Evolutionary conservation across 1,284 basidiomycete genomes (phyloP).

Genomic region (Cryptococcus sp.): DNA sequence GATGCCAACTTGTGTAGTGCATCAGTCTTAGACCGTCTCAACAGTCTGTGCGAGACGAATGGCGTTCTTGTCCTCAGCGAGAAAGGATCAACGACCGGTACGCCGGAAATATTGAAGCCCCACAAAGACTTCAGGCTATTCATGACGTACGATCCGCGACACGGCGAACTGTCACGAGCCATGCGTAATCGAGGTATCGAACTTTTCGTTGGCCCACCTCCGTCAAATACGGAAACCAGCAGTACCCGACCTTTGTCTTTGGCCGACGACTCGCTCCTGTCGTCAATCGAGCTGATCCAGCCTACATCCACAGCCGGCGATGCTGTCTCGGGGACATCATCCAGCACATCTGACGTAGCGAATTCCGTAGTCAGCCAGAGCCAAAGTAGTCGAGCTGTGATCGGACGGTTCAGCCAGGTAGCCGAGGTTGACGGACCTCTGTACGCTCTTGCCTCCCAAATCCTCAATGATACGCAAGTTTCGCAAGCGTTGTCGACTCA

Average conservation of each 20-base stretch:
- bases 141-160: constrained; percentile 88
- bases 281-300: neutral
- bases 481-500: neutral
- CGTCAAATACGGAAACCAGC: neutral
- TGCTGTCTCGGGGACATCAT: neutral
- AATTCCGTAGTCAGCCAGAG: constrained; percentile 17
- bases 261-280: constrained; percentile 21
- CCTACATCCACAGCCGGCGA: neutral
- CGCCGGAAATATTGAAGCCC: constrained; percentile 73
- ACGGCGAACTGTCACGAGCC: constrained; percentile 93
- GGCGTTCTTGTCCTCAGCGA: constrained; percentile 85
- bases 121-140: constrained; percentile 90
- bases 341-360: neutral
- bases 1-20: constrained; percentile 94
- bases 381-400: constrained; percentile 4
- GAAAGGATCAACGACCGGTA: constrained; percentile 77
- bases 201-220: constrained; percentile 56
- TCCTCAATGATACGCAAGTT: constrained; percentile 4
- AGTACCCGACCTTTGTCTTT: constrained; percentile 3
- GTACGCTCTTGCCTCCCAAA: constrained; percentile 1
- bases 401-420: constrained; percentile 1
- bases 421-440: neutral
- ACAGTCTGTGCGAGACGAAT: constrained; percentile 88
- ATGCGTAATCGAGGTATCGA: constrained; percentile 99
- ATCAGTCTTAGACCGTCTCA: constrained; percentile 94